Evolutionary conservation across 345 rosid species (phyloP).

Genomic region (Turritis glabra): DNA sequence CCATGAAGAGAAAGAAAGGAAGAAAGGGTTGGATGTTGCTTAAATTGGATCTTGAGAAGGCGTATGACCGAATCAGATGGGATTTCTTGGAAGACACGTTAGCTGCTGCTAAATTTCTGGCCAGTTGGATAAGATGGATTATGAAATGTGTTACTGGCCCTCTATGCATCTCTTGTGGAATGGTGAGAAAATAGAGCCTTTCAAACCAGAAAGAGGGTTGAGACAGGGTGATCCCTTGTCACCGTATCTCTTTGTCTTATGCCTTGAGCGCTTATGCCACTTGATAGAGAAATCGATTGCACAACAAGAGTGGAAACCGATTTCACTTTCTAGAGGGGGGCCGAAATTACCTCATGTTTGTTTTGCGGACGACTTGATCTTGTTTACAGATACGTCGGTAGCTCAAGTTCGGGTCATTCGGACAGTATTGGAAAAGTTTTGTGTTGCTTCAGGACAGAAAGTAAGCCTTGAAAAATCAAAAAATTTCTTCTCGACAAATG

Average conservation of each 20-base stretch:
- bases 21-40: no score
- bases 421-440: no score
- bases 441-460: no score
- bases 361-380: no score
- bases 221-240: not conserved
- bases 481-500: no score
- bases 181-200: not conserved
- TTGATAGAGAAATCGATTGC: not conserved
- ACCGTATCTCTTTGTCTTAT: not conserved
- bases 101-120: accelerated
- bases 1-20: no score
- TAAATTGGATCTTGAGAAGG: no score
- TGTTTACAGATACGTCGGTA: no score
- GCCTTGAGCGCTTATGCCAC: not conserved
- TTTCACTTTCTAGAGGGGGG: no score
- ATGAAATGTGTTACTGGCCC: not conserved
- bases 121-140: accelerated
- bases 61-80: not conserved
- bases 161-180: not conserved
- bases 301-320: not conserved
- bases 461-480: no score
- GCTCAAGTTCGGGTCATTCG: no score
- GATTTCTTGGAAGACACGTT: not conserved
- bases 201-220: not conserved
- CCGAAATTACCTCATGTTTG: no score